Evolutionary conservation across 164 flowering plant species (phyloP).

Genomic region (Buxus sempervirens): DNA sequence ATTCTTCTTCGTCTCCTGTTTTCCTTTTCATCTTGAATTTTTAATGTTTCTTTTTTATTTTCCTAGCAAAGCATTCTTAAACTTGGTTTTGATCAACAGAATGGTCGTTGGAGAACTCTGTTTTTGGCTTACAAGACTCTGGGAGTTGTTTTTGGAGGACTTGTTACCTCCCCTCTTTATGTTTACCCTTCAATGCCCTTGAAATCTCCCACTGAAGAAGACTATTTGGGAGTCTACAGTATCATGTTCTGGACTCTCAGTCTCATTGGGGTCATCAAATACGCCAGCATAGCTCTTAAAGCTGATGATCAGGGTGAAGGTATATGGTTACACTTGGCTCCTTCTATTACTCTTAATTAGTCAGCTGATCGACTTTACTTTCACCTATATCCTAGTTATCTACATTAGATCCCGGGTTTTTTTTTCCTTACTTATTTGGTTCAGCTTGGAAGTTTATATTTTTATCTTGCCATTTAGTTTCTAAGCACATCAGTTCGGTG

Average conservation of each 20-base stretch:
- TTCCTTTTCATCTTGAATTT: not conserved
- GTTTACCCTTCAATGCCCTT: constrained; percentile 83
- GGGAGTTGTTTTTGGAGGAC: constrained; percentile 85
- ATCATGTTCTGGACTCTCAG: constrained; percentile 85
- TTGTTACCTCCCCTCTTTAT: constrained; percentile 79
- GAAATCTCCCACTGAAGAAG: constrained; percentile 61
- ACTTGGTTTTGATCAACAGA: constrained; percentile 17
- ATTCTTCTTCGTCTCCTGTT: not conserved
- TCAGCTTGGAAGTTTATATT: no score
- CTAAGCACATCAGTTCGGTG: no score
- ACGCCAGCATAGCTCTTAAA: constrained; percentile 57
- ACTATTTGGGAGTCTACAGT: constrained; percentile 69
- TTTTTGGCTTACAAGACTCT: constrained; percentile 65
- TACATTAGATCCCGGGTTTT: no score
- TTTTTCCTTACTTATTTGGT: no score
- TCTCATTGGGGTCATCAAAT: constrained; percentile 77
- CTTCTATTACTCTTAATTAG: no score
- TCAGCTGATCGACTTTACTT: not conserved
- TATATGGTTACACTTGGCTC: constrained; percentile 13
- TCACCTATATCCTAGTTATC: not conserved
- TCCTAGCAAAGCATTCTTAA: not conserved
- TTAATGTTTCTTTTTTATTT: not conserved
- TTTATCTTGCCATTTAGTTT: no score
- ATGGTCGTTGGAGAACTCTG: constrained; percentile 31
- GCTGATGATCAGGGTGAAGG: constrained; percentile 95